These are phyloP conservation scores for Rhodotorula kratochvilovae DNA, from an alignment of 768 basidiomycete species.

Conservation along the genomic window DNA sequence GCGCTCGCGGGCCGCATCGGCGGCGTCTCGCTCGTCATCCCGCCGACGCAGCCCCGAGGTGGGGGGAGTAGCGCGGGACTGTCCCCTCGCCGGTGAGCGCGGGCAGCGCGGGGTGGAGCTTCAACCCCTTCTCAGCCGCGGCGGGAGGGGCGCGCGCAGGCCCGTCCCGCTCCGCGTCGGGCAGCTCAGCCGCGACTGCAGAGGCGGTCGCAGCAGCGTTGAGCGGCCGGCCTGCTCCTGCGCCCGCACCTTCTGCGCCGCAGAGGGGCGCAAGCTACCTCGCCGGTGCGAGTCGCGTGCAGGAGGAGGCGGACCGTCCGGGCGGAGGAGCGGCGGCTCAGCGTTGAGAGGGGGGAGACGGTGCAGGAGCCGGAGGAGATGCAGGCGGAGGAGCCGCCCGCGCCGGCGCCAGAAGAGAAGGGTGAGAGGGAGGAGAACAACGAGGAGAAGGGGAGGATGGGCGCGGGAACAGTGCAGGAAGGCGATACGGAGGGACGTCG, in stretches of 20 bases:
- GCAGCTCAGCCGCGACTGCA: not conserved
- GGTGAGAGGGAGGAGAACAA: not conserved
- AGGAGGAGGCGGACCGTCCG: conserved; percentile 13
- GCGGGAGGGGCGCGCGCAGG: not conserved
- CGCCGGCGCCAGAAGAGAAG: not conserved
- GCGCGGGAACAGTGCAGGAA: conserved; percentile 26
- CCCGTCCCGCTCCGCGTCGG: not conserved
- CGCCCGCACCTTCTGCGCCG: not conserved
- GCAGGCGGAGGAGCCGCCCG: not conserved
- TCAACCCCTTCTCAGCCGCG: not conserved
- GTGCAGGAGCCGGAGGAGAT: not conserved
- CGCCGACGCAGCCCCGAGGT: not conserved
- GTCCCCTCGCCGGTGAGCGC: not conserved
- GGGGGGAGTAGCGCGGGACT: not conserved
- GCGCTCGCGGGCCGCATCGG: not conserved
- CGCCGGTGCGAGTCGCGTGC: conserved; percentile 2
- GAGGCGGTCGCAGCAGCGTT: conserved; percentile 19
- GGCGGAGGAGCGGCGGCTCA: not conserved
- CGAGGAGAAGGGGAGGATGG: not conserved
- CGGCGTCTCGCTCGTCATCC: not conserved
- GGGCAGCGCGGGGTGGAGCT: too few relatives aligned
- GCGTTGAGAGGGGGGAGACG: not conserved
- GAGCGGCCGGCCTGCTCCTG: not conserved
- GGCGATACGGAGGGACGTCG: conserved; percentile 63
- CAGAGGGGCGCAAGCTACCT: conserved; percentile 11